Evolutionary conservation across 2,329 filamentous ascomycete species (phyloP).

Genomic region (Xylariaceae sp.): DNA sequence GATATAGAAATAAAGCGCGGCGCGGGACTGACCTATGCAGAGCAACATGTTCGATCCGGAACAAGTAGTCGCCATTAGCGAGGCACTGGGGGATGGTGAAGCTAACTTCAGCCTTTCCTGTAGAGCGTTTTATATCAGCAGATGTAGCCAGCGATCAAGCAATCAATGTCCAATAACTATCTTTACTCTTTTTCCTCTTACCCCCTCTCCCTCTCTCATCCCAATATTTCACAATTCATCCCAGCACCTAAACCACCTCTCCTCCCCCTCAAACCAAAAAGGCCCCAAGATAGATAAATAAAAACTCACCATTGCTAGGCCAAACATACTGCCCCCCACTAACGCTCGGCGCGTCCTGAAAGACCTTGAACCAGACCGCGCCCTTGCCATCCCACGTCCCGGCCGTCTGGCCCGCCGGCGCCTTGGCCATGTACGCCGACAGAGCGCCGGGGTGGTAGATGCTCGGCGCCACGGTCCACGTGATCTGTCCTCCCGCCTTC

Average conservation of each 20-base stretch:
- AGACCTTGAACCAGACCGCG: conserved; percentile 52
- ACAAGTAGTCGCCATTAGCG: conserved; percentile 47
- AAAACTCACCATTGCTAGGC: conserved; percentile 45
- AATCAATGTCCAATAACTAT: too few species aligned
- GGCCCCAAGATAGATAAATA: background rate
- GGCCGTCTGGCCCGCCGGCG: conserved; percentile 46
- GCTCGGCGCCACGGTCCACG: conserved; percentile 48
- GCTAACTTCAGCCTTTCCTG: conserved; percentile 36
- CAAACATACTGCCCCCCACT: conserved; percentile 46
- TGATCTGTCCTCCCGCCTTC: conserved; percentile 48
- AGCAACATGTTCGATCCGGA: conserved; percentile 48
- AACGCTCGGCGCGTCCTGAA: conserved; percentile 47
- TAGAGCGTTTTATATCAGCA: conserved; percentile 1
- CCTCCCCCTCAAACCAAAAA: too few species aligned
- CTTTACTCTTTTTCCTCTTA: background rate
- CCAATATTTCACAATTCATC: too few species aligned
- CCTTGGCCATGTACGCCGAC: conserved; percentile 51
- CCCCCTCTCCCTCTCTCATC: background rate
- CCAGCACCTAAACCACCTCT: too few species aligned
- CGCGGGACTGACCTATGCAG: conserved; percentile 37
- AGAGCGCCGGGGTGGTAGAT: conserved; percentile 51
- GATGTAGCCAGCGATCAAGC: too few species aligned
- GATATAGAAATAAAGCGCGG: too few species aligned
- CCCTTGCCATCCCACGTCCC: conserved; percentile 48
- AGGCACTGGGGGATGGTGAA: conserved; percentile 46